A percentile compares a stretch with the other conserved stretches of the same genome.
Conservation (phyloP, 1,284 basidiomycete genomes). For the Tetrapyrgos nigripes region DNA sequence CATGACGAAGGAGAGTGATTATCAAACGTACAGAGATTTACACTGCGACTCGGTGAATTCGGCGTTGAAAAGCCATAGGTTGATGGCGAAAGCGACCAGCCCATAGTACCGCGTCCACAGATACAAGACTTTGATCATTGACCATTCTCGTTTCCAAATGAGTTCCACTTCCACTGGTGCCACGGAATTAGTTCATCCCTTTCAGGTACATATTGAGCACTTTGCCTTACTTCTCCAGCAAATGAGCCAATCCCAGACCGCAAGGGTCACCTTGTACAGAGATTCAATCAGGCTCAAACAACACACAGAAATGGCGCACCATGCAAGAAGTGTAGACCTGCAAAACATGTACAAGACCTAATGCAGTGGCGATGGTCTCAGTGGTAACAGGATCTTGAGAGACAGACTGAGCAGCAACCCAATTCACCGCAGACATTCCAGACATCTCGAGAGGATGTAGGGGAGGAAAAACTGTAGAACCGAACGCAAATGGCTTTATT, state of each 20-base stretch:
- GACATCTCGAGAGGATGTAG: background rate
- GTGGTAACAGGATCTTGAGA: background rate
- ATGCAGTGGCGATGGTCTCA: slow-evolving; percentile 8
- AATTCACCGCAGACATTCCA: background rate
- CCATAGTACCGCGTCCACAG: slow-evolving; percentile 20
- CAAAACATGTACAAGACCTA: slow-evolving; percentile 16
- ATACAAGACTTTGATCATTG: slow-evolving; percentile 16
- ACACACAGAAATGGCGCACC: slow-evolving; percentile 6
- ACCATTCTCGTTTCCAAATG: slow-evolving; percentile 19
- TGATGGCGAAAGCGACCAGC: slow-evolving; percentile 12
- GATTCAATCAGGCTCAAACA: background rate
- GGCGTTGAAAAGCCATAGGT: slow-evolving; percentile 19
- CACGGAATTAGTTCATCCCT: too few species aligned
- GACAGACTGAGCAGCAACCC: background rate
- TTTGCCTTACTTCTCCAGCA: slow-evolving; percentile 4
- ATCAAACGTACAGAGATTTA: slow-evolving; percentile 10
- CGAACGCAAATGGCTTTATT: too few species aligned
- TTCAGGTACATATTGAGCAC: too few species aligned
- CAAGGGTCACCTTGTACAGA: slow-evolving; percentile 2
- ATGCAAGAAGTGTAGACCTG: slow-evolving; percentile 18
- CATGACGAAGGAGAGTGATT: background rate
- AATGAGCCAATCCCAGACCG: slow-evolving; percentile 12
- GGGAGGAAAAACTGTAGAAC: too few species aligned
- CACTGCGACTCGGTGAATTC: slow-evolving; percentile 12
- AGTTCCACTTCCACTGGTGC: slow-evolving; percentile 16